A percentile compares a stretch with the other conserved stretches of the same genome.
These are phyloP conservation scores for Botrytis fragariae DNA, from an alignment of 2,329 filamentous ascomycete species.

Conservation along the genomic window DNA sequence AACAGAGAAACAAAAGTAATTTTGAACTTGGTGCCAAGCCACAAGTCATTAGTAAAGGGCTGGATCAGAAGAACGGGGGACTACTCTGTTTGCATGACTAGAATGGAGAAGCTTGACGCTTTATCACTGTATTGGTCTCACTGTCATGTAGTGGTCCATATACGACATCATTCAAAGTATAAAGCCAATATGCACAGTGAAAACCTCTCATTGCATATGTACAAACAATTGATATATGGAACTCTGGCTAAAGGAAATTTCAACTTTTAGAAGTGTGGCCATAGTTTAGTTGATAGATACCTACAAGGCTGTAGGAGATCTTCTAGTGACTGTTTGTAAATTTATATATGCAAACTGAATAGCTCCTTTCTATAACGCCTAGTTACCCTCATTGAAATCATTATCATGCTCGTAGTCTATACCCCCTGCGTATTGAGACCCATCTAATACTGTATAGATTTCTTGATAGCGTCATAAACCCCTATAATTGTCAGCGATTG, in stretches of 20 bases:
- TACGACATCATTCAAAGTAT: background rate
- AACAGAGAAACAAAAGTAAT: too few species aligned
- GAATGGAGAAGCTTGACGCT: background rate
- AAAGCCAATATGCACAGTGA: background rate
- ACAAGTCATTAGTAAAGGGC: too few species aligned
- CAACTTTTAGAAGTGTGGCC: background rate
- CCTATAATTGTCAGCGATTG: constrained; percentile 31
- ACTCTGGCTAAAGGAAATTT: background rate
- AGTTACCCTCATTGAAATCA: background rate
- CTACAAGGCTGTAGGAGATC: background rate
- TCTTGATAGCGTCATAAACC: constrained; percentile 40
- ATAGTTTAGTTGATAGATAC: background rate
- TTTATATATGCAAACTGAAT: background rate
- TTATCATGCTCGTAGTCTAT: background rate
- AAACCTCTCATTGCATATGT: background rate
- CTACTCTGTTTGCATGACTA: background rate
- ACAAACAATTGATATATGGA: background rate
- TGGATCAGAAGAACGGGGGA: too few species aligned
- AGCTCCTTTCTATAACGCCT: background rate
- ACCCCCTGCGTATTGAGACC: background rate
- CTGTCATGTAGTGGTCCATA: background rate
- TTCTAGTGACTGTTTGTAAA: background rate
- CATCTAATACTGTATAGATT: constrained; percentile 35
- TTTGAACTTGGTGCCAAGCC: too few species aligned
- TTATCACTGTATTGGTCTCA: background rate